Evolutionary conservation across 1,284 basidiomycete genomes (phyloP).

Genomic region (Cutaneotrichosporon sp.): DNA sequence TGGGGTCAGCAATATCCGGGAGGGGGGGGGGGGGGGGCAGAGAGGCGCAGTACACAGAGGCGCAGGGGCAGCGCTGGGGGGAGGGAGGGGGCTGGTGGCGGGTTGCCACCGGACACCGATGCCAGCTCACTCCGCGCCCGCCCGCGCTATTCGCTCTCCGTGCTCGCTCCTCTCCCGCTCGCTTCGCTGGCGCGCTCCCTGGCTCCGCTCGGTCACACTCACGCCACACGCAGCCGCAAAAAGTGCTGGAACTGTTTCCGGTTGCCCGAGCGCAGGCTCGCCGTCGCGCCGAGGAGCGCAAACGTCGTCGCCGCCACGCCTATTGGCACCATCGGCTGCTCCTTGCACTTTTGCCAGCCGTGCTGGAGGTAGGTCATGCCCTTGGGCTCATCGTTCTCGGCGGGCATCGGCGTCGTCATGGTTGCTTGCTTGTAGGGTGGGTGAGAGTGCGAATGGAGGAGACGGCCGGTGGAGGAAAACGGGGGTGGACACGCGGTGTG

Average conservation of each 20-base stretch:
- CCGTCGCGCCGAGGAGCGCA: slow-evolving; percentile 67
- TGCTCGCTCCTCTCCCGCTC: too few relatives aligned
- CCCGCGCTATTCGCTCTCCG: too few relatives aligned
- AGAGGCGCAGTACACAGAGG: too few relatives aligned
- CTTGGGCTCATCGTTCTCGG: slow-evolving; percentile 8
- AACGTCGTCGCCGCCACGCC: slow-evolving; percentile 67
- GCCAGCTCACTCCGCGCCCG: too few relatives aligned
- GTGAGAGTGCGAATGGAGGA: neutral
- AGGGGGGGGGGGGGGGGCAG: too few relatives aligned
- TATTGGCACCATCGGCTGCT: slow-evolving; percentile 75
- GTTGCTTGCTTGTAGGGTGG: neutral
- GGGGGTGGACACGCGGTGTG: neutral
- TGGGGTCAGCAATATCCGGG: slow-evolving; percentile 31
- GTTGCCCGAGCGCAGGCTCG: slow-evolving; percentile 66
- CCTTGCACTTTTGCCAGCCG: slow-evolving; percentile 68
- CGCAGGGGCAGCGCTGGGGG: too few relatives aligned
- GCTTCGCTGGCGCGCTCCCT: too few relatives aligned
- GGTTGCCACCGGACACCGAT: too few relatives aligned
- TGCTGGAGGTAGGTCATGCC: slow-evolving; percentile 63
- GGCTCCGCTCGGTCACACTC: slow-evolving; percentile 21
- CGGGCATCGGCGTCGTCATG: slow-evolving; percentile 22
- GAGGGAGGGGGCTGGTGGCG: too few relatives aligned
- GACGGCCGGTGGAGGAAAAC: neutral
- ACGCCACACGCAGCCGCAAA: slow-evolving; percentile 73
- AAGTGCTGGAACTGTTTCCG: slow-evolving; percentile 71